phyloP scores from a whole-genome alignment of 169 alveolate species.

The Plasmodium gonderi region DNA sequence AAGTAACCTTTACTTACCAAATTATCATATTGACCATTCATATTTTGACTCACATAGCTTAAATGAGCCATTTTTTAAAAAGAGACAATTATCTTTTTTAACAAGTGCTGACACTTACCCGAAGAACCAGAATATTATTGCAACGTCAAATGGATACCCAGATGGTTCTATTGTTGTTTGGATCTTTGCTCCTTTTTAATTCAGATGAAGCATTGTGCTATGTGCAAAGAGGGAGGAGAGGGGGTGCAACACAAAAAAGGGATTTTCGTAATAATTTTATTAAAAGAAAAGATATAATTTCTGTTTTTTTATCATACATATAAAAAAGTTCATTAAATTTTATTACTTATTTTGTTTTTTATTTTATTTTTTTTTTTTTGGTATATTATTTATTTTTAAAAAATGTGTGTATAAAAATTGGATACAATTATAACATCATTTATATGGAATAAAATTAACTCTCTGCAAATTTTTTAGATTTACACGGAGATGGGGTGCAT shows the following conservation, averaged over 20 bases:
- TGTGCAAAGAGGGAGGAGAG: not conserved
- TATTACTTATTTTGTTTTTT: not conserved
- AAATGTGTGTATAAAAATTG: no score
- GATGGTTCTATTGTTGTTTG: conserved; percentile 74
- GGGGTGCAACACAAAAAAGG: not conserved
- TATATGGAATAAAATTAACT: not conserved
- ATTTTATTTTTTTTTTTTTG: not conserved
- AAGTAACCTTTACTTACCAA: conserved; percentile 65
- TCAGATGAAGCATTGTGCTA: not conserved
- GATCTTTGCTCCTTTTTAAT: conserved; percentile 58
- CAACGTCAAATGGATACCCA: conserved; percentile 76
- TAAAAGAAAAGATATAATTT: not conserved
- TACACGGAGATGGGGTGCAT: not conserved
- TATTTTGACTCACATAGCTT: not conserved
- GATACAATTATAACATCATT: no score
- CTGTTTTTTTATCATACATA: not conserved
- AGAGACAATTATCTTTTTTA: conserved; percentile 46
- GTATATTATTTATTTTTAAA: not conserved
- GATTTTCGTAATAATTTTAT: not conserved
- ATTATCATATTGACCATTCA: conserved; percentile 30
- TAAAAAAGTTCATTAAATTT: no score
- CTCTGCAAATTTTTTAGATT: not conserved
- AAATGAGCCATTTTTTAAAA: not conserved
- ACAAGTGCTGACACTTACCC: conserved; percentile 75
- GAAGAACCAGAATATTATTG: conserved; percentile 71